phyloP scores from a whole-genome alignment of 2,329 filamentous ascomycete genomes.

The Pseudocercospora fijiensis region DNA sequence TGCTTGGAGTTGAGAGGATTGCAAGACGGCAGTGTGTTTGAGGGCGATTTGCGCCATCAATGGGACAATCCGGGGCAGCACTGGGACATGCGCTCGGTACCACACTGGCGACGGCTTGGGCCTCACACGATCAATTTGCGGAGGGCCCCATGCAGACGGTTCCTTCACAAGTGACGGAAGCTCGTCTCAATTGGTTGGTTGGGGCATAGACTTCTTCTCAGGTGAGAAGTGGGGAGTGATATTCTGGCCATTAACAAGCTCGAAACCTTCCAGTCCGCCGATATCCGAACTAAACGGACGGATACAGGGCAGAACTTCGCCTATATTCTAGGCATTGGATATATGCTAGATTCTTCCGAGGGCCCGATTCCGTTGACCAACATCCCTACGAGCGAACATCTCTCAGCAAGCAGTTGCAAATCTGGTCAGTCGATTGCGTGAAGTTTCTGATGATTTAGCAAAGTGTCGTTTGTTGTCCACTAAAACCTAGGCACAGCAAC shows the following conservation, averaged over 20 bases:
- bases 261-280: constrained; percentile 23
- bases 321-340: neutral
- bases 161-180: constrained; percentile 18
- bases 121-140: constrained; percentile 33
- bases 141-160: constrained; percentile 17
- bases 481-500: neutral
- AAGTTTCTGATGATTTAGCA: neutral
- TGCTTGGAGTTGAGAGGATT: constrained; percentile 2
- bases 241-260: constrained; percentile 17
- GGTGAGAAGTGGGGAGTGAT: constrained; percentile 21
- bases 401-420: neutral
- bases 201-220: constrained; percentile 16
- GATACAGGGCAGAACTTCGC: constrained; percentile 6
- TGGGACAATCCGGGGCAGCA: constrained; percentile 25
- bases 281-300: constrained; percentile 3
- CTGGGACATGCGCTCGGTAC: constrained; percentile 10
- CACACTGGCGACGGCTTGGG: neutral
- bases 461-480: neutral
- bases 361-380: neutral
- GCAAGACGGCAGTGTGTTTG: constrained; percentile 11
- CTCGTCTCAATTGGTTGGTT: constrained; percentile 21
- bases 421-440: neutral
- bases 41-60: constrained; percentile 6
- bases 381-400: constrained; percentile 13
- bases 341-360: neutral